Evolutionary conservation across 768 basidiomycete genomes (phyloP).

Genomic region (Suillus ampliporus): DNA sequence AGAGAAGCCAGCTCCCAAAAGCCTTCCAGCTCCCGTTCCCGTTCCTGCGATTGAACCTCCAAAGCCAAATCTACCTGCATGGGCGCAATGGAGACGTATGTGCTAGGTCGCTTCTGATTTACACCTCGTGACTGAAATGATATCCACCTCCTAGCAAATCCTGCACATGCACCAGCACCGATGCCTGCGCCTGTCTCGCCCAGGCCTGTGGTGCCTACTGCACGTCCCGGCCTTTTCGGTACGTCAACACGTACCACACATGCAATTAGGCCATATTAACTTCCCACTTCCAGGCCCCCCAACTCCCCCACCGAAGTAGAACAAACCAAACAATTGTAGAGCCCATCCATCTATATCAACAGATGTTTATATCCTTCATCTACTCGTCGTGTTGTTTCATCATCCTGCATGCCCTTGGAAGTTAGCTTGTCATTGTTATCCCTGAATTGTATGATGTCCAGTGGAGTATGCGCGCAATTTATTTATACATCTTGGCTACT

Average conservation of each 20-base stretch:
- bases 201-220: conserved; percentile 50
- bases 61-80: conserved; percentile 67
- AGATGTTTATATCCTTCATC: conserved; percentile 7
- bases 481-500: conserved; percentile 1
- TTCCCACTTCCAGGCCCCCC: conserved; percentile 43
- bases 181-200: conserved; percentile 39
- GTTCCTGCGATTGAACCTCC: conserved; percentile 49
- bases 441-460: background rate
- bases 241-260: conserved; percentile 10
- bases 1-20: conserved; percentile 47
- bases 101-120: conserved; percentile 18
- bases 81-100: conserved; percentile 88
- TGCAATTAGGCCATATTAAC: background rate
- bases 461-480: background rate
- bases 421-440: background rate
- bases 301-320: conserved; percentile 51
- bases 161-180: conserved; percentile 58
- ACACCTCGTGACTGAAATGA: conserved; percentile 4
- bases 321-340: background rate
- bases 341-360: background rate
- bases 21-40: conserved; percentile 43
- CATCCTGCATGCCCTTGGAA: background rate
- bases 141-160: conserved; percentile 56
- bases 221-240: conserved; percentile 74
- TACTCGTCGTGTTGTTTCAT: background rate